phyloP scores from a whole-genome alignment of 805 yeast species.

The Teunomyces barrocoloradensis region DNA sequence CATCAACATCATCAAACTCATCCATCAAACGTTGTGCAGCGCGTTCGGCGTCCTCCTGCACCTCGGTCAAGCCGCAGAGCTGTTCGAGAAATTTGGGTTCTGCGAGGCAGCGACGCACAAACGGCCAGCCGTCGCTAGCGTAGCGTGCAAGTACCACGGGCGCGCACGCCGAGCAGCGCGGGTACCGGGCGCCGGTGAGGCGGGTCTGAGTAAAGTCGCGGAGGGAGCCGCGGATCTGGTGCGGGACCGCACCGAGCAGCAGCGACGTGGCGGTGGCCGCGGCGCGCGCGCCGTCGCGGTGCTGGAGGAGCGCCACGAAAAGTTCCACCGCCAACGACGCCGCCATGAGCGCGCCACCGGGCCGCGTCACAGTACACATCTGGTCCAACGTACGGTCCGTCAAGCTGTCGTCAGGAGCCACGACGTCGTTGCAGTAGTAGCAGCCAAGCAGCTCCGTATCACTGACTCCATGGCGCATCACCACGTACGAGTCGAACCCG shows the following conservation, averaged over 20 bases:
- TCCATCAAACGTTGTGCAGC: constrained; percentile 32
- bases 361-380: constrained; percentile 98
- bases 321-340: constrained; percentile 85
- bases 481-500: constrained; percentile 91
- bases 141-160: constrained; percentile 51
- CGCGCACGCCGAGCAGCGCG: constrained; percentile 87
- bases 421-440: constrained; percentile 93
- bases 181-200: constrained; percentile 69
- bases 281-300: constrained; percentile 49
- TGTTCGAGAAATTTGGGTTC: constrained; percentile 68
- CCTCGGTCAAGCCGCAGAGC: constrained; percentile 71
- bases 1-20: constrained; percentile 34
- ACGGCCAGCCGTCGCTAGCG: constrained; percentile 67
- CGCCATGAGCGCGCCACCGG: constrained; percentile 91
- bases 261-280: constrained; percentile 37
- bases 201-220: constrained; percentile 61
- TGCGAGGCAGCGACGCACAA: constrained; percentile 68
- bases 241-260: constrained; percentile 71
- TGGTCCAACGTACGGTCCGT: constrained; percentile 89
- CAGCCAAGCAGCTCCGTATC: constrained; percentile 59
- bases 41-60: constrained; percentile 69
- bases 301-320: constrained; percentile 70
- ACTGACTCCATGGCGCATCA: constrained; percentile 80
- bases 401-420: constrained; percentile 89
- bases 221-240: constrained; percentile 87